Conservation (phyloP, 2,329 filamentous ascomycete genomes). For the Aspergillus eucalypticola region DNA sequence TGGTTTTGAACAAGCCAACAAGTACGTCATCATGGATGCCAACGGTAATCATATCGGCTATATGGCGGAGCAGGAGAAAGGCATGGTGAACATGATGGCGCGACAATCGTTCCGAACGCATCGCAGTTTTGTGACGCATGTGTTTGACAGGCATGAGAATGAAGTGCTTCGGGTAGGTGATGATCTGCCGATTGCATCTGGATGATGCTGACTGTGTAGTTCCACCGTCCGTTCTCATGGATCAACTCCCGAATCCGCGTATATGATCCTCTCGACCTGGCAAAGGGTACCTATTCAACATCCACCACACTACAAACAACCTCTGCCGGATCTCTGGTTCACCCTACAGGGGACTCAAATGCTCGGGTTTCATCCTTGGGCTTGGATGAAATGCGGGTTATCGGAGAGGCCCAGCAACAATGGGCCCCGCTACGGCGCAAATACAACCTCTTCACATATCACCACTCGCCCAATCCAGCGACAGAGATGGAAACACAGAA, state of each 20-base stretch:
- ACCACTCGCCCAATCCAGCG: conserved; percentile 43
- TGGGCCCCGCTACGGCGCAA: conserved; percentile 64
- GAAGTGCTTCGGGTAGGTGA: conserved; percentile 55
- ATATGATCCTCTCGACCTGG: conserved; percentile 52
- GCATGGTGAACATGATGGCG: conserved; percentile 57
- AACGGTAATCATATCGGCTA: conserved; percentile 64
- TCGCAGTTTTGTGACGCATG: conserved; percentile 64
- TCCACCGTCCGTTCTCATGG: conserved; percentile 65
- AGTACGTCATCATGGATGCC: conserved; percentile 66
- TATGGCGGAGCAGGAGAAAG: conserved; percentile 64
- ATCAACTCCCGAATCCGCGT: conserved; percentile 62
- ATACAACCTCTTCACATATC: conserved; percentile 65
- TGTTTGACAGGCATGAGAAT: conserved; percentile 62
- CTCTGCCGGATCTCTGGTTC: conserved; percentile 43
- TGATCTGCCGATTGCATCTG: not conserved
- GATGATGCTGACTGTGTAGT: conserved; percentile 36
- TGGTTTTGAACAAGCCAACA: conserved; percentile 67
- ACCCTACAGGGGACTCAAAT: conserved; percentile 43
- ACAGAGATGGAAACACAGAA: conserved; percentile 40
- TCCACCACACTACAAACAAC: conserved; percentile 49
- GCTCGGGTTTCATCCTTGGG: conserved; percentile 56
- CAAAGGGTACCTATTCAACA: conserved; percentile 35
- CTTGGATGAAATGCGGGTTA: conserved; percentile 61
- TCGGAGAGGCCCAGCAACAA: conserved; percentile 64
- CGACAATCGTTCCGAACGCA: conserved; percentile 64